A percentile compares a stretch with the other conserved stretches of the same genome.
Evolutionary conservation across 352 stramenopile species (phyloP).

Genomic region (Phytophthora sp.): DNA sequence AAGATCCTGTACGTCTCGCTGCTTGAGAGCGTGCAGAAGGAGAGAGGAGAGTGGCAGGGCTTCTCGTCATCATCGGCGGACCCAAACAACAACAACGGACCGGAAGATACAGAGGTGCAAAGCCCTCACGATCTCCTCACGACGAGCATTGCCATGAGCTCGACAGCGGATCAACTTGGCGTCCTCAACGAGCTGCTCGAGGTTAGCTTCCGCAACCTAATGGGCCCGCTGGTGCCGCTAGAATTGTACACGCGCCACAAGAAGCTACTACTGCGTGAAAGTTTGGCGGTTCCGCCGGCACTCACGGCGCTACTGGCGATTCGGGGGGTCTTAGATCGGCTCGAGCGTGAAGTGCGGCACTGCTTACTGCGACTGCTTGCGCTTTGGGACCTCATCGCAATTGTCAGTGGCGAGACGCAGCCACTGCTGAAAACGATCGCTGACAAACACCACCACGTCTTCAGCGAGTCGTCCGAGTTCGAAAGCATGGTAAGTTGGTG

Average conservation of each 20-base stretch:
- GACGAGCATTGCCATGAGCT: conserved; percentile 8
- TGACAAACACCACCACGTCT: conserved; percentile 59
- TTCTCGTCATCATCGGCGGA: conserved; percentile 36
- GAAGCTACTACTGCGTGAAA: conserved; percentile 36
- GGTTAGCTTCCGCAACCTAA: conserved; percentile 75
- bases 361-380: conserved; percentile 62
- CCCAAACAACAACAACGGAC: conserved; percentile 21
- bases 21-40: conserved; percentile 68
- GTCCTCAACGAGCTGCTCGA: conserved; percentile 68
- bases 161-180: conserved; percentile 32
- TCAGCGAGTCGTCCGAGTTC: conserved; percentile 64
- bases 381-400: conserved; percentile 58
- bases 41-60: conserved; percentile 71
- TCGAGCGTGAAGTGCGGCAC: conserved; percentile 53
- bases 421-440: conserved; percentile 53
- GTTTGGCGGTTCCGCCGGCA: conserved; percentile 43
- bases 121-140: conserved; percentile 30
- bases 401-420: conserved; percentile 35
- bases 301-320: conserved; percentile 54
- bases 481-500: conserved; percentile 59
- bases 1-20: conserved; percentile 77
- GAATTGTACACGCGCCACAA: conserved; percentile 57
- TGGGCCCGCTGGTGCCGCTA: conserved; percentile 50
- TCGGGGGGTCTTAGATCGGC: conserved; percentile 45
- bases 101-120: conserved; percentile 12